phyloP scores from a whole-genome alignment of 306 rosid species.

The Dryas drummondii region DNA sequence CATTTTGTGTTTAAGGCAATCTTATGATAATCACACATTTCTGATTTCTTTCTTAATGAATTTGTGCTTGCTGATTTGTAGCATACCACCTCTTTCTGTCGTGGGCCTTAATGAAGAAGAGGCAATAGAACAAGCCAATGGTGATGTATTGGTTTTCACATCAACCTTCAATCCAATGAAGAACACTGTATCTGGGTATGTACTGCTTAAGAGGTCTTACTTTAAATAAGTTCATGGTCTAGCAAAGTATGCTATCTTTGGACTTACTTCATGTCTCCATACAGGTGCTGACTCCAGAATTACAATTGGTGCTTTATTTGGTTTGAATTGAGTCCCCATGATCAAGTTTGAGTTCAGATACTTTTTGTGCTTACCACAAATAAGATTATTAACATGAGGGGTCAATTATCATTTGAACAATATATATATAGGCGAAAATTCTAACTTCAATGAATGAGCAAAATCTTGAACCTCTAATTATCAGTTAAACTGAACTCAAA shows the following conservation, averaged over 20 bases:
- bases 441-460: background rate
- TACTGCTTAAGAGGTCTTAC: constrained; percentile 25
- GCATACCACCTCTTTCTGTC: constrained; percentile 92
- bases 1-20: constrained; percentile 3
- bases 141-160: constrained; percentile 75
- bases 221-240: background rate
- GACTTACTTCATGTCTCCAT: background rate
- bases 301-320: background rate
- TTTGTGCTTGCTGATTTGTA: constrained; percentile 39
- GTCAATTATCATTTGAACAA: background rate
- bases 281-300: background rate
- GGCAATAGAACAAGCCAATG: constrained; percentile 71
- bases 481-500: background rate
- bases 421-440: background rate
- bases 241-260: background rate
- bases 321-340: background rate
- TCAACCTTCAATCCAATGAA: constrained; percentile 94
- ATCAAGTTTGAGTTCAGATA: background rate
- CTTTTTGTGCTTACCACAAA: background rate
- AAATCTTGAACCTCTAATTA: background rate
- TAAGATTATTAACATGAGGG: background rate
- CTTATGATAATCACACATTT: background rate
- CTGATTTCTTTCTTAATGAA: constrained; percentile 13
- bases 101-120: constrained; percentile 96
- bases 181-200: constrained; percentile 95